Conservation (phyloP, 202 grass and related monocot genomes). For the Schoenoplectus tabernaemontani region DNA sequence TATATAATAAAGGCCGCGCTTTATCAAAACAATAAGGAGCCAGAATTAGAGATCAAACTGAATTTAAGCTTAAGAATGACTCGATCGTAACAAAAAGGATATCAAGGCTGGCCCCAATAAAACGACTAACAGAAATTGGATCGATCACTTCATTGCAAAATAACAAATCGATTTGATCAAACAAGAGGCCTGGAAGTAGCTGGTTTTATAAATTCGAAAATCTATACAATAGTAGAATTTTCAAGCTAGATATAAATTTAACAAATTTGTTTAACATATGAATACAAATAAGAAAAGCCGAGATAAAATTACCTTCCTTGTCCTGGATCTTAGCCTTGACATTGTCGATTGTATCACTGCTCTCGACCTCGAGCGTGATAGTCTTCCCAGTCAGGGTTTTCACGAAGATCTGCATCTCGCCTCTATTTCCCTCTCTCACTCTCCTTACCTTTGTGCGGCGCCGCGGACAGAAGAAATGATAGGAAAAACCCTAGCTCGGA, state of each 20-base stretch:
- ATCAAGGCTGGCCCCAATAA: no score
- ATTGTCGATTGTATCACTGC: slow-evolving; percentile 36
- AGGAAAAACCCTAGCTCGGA: slow-evolving; percentile 8
- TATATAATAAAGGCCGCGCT: no score
- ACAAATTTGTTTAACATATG: neutral
- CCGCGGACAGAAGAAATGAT: neutral
- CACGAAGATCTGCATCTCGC: slow-evolving; percentile 44
- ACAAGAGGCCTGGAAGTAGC: neutral
- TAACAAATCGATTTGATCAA: neutral
- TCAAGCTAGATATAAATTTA: neutral
- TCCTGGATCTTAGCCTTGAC: slow-evolving; percentile 50
- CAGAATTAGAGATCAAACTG: no score
- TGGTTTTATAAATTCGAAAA: neutral
- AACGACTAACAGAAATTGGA: neutral
- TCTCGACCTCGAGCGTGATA: slow-evolving; percentile 38
- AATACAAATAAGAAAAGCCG: neutral
- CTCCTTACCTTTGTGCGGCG: neutral
- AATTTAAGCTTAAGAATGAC: neutral
- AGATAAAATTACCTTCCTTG: slow-evolving; percentile 31
- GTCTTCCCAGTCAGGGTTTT: slow-evolving; percentile 42
- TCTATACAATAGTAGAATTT: no score
- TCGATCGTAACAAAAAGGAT: no score
- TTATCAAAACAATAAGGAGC: no score
- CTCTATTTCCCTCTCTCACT: neutral
- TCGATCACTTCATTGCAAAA: neutral